These are phyloP conservation scores for Lasiodiplodia citricola DNA, from an alignment of 2,329 filamentous ascomycete genomes.

Conservation along the genomic window DNA sequence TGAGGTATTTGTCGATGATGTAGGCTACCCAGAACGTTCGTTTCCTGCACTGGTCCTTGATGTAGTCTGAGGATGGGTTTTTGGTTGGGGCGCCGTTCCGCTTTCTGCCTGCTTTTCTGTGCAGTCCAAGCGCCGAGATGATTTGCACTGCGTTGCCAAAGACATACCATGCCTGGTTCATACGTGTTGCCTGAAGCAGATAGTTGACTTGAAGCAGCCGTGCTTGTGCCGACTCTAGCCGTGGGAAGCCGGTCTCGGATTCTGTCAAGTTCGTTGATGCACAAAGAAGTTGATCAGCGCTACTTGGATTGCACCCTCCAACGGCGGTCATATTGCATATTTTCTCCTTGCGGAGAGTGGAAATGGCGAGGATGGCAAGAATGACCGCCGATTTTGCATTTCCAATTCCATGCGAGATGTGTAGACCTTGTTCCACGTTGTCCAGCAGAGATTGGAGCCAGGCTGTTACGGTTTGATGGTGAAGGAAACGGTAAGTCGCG, in stretches of 20 bases:
- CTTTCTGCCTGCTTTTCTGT: slow-evolving; percentile 47
- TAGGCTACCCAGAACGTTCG: slow-evolving; percentile 69
- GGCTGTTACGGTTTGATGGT: slow-evolving; percentile 57
- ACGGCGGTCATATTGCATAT: slow-evolving; percentile 29
- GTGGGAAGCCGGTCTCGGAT: slow-evolving; percentile 59
- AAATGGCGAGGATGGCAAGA: slow-evolving; percentile 50
- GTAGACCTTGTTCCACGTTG: slow-evolving; percentile 35
- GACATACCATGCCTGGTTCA: slow-evolving; percentile 66
- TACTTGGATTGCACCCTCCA: slow-evolving; percentile 13
- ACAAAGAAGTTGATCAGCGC: slow-evolving; percentile 53
- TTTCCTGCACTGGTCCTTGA: slow-evolving; percentile 59
- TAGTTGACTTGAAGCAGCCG: slow-evolving; percentile 64
- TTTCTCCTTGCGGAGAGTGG: slow-evolving; percentile 44
- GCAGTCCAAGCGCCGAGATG: slow-evolving; percentile 53
- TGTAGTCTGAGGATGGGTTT: slow-evolving; percentile 46
- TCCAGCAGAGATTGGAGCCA: slow-evolving; percentile 44
- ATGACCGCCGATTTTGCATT: slow-evolving; percentile 50
- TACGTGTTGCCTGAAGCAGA: slow-evolving; percentile 62
- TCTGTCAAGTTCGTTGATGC: slow-evolving; percentile 50
- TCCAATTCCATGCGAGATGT: slow-evolving; percentile 49
- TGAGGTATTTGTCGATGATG: slow-evolving; percentile 66
- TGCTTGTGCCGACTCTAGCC: slow-evolving; percentile 63
- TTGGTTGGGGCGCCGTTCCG: slow-evolving; percentile 34
- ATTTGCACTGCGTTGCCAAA: slow-evolving; percentile 64
- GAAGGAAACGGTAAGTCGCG: slow-evolving; percentile 65